Conservation (phyloP, 2,329 filamentous ascomycete species). For the Mycosphaerelloides madeirae region DNA sequence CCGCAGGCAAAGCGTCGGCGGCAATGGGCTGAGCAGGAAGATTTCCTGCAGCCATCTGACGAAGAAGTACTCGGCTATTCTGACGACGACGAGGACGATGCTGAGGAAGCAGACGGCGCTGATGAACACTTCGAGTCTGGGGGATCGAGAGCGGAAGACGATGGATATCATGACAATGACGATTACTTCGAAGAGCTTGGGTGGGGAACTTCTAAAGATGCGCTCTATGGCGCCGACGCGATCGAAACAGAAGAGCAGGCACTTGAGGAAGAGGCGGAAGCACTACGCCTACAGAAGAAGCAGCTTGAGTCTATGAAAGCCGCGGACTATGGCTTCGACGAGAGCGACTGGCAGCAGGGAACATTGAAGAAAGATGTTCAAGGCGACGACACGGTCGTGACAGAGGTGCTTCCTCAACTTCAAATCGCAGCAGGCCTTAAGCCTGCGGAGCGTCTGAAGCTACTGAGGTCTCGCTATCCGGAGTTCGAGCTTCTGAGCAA, state of each 20-base stretch:
- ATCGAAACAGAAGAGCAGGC: slow-evolving; percentile 70
- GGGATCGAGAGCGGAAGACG: slow-evolving; percentile 21
- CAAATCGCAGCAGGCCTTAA: slow-evolving; percentile 77
- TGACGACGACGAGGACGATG: slow-evolving; percentile 40
- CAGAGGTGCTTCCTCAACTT: slow-evolving; percentile 77
- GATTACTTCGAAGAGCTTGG: slow-evolving; percentile 57
- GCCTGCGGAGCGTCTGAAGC: slow-evolving; percentile 65
- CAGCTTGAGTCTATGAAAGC: slow-evolving; percentile 84
- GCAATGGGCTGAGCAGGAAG: slow-evolving; percentile 64
- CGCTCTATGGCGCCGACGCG: slow-evolving; percentile 87
- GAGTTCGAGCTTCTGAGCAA: slow-evolving; percentile 83
- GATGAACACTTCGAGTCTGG: slow-evolving; percentile 52
- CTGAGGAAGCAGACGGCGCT: slow-evolving; percentile 55
- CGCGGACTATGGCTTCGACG: slow-evolving; percentile 89
- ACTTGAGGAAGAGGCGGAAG: slow-evolving; percentile 86
- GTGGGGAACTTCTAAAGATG: slow-evolving; percentile 83
- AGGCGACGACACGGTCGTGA: slow-evolving; percentile 55
- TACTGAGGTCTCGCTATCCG: slow-evolving; percentile 78
- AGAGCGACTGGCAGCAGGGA: slow-evolving; percentile 70
- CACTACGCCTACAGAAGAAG: slow-evolving; percentile 82
- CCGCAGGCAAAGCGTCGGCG: slow-evolving; percentile 72
- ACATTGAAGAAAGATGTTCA: slow-evolving; percentile 44
- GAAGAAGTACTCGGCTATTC: slow-evolving; percentile 58
- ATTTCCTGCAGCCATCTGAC: slow-evolving; percentile 54
- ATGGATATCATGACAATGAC: slow-evolving; percentile 32